Percentiles rank a stretch among this genome's conserved stretches.
Conservation (phyloP, 2,329 filamentous ascomycete species). For the Parasarocladium wereldwijsianum region DNA sequence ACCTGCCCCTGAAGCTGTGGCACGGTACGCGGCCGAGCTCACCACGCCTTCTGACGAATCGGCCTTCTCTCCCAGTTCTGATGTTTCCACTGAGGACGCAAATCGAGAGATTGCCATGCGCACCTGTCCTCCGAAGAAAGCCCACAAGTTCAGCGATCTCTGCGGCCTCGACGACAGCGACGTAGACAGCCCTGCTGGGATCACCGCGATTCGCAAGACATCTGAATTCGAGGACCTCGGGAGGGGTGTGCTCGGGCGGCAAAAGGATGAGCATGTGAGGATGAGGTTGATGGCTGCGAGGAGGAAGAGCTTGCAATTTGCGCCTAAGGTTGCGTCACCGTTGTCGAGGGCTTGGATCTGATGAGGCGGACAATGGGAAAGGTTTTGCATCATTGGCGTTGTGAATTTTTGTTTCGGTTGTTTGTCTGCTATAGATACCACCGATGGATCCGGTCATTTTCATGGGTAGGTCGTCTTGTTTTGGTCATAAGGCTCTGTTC, state of each 20-base stretch:
- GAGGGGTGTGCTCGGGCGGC: conserved; percentile 27
- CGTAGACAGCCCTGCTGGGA: neutral
- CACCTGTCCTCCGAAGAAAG: conserved; percentile 42
- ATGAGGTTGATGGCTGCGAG: conserved; percentile 55
- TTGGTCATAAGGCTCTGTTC: no score
- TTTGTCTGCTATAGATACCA: conserved; percentile 3
- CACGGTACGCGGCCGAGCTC: conserved; percentile 34
- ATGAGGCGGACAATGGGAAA: no score
- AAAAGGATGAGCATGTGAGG: conserved; percentile 42
- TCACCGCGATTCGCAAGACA: conserved; percentile 9
- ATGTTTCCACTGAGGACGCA: conserved; percentile 15
- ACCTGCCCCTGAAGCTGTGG: conserved; percentile 39
- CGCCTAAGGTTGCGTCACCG: conserved; percentile 61
- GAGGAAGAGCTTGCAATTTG: conserved; percentile 65
- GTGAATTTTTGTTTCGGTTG: neutral
- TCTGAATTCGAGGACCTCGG: conserved; percentile 19
- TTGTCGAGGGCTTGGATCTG: conserved; percentile 42
- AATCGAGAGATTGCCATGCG: conserved; percentile 33
- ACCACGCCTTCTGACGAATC: conserved; percentile 27
- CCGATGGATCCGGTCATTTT: no score
- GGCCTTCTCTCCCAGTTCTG: conserved; percentile 16
- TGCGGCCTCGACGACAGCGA: no score
- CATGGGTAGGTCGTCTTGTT: neutral
- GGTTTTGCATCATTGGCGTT: conserved; percentile 3
- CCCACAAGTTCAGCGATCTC: conserved; percentile 13